These are phyloP conservation scores for Pachysandra terminalis DNA, from an alignment of 164 flowering plant species.

Conservation along the genomic window DNA sequence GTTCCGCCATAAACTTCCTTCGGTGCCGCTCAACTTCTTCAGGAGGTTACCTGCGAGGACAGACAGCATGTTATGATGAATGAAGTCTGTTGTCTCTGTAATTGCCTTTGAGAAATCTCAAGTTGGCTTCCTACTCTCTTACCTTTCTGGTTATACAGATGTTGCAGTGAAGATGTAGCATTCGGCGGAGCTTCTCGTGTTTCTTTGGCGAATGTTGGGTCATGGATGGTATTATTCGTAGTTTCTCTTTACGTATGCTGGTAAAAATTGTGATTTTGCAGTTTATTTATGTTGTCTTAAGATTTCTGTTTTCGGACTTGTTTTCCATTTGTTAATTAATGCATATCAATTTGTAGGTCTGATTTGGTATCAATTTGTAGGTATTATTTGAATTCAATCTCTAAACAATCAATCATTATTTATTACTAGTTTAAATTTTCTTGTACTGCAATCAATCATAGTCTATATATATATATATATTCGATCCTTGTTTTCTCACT, in stretches of 20 bases:
- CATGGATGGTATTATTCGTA: constrained; percentile 22
- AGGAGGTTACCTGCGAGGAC: constrained; percentile 66
- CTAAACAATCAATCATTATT: background rate
- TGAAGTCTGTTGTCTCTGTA: background rate
- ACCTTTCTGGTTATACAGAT: constrained; percentile 3
- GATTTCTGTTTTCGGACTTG: constrained; percentile 23
- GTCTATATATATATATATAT: no score
- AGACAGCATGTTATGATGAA: constrained; percentile 63
- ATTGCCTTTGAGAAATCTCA: background rate
- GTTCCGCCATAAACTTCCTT: constrained; percentile 71
- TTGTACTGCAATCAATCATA: background rate
- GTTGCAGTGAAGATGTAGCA: constrained; percentile 9
- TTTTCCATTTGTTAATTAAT: no score
- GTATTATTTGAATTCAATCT: no score
- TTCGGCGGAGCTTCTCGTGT: constrained; percentile 15
- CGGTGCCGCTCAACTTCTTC: constrained; percentile 62
- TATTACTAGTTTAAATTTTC: background rate
- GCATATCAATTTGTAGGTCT: no score
- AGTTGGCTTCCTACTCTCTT: background rate
- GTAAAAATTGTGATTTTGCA: constrained; percentile 25
- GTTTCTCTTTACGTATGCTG: constrained; percentile 9
- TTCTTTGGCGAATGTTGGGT: constrained; percentile 14
- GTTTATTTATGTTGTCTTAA: constrained; percentile 15
- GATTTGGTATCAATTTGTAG: no score
- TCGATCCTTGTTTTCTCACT: no score